Evolutionary conservation across 2,329 filamentous ascomycete genomes (phyloP).

Genomic region (Sporothrix pseudoabietina): DNA sequence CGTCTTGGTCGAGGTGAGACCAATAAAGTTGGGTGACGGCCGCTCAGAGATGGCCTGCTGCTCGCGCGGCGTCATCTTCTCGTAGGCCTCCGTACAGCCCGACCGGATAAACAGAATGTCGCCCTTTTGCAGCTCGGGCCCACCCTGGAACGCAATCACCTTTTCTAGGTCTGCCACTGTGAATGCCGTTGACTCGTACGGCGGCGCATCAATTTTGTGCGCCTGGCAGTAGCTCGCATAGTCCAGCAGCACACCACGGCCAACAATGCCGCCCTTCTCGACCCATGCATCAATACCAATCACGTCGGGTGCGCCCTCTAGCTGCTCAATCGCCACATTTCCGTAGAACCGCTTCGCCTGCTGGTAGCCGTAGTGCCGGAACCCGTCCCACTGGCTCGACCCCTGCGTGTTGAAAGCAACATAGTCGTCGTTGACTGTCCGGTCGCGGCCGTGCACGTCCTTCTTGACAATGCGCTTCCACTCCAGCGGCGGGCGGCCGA

Average conservation of each 20-base stretch:
- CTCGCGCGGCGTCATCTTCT: constrained; percentile 35
- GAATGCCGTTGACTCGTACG: constrained; percentile 35
- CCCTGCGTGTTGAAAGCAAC: constrained; percentile 53
- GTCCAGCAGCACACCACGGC: constrained; percentile 53
- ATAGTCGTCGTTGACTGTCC: constrained; percentile 53
- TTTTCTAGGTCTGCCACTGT: constrained; percentile 40
- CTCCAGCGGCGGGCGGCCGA: constrained; percentile 51
- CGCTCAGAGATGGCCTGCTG: constrained; percentile 41
- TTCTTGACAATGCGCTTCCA: constrained; percentile 34
- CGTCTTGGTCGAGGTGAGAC: constrained; percentile 44
- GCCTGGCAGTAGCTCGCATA: constrained; percentile 36
- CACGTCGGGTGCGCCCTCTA: constrained; percentile 26
- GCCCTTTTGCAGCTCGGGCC: constrained; percentile 41
- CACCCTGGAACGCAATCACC: constrained; percentile 41
- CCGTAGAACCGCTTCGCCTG: constrained; percentile 32
- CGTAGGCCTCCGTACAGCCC: constrained; percentile 42
- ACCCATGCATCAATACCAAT: constrained; percentile 34
- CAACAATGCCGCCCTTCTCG: constrained; percentile 49
- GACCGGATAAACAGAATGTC: constrained; percentile 48
- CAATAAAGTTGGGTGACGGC: constrained; percentile 40
- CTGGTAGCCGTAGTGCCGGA: constrained; percentile 45
- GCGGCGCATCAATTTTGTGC: constrained; percentile 28
- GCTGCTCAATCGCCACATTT: constrained; percentile 24
- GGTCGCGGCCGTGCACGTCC: constrained; percentile 29
- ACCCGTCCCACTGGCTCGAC: constrained; percentile 54